These are phyloP conservation scores for Helminthosporium solani DNA, from an alignment of 2,329 filamentous ascomycete species.

Conservation along the genomic window DNA sequence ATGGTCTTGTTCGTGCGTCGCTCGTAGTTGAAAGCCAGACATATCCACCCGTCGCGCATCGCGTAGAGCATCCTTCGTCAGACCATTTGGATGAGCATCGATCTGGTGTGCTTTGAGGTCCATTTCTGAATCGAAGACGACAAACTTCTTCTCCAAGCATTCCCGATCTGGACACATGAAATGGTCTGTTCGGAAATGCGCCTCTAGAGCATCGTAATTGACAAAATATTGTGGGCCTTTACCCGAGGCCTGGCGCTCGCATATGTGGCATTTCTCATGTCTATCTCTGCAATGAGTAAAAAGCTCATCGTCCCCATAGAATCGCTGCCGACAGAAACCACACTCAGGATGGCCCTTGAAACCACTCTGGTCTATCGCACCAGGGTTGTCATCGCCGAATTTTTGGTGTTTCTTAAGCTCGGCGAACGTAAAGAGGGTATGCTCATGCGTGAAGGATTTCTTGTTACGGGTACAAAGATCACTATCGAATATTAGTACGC, in stretches of 20 bases:
- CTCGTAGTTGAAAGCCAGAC: conserved; percentile 77
- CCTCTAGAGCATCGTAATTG: conserved; percentile 82
- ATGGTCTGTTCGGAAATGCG: conserved; percentile 85
- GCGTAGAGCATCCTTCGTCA: conserved; percentile 79
- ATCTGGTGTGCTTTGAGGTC: conserved; percentile 93
- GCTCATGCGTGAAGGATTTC: conserved; percentile 97
- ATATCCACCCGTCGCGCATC: conserved; percentile 87
- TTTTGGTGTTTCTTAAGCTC: conserved; percentile 86
- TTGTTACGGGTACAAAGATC: conserved; percentile 92
- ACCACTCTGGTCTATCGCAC: conserved; percentile 86
- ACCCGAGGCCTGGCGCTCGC: conserved; percentile 66
- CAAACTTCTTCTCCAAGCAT: conserved; percentile 95
- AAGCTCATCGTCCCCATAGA: conserved; percentile 94
- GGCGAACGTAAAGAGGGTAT: conserved; percentile 81
- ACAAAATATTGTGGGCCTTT: conserved; percentile 85
- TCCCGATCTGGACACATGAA: conserved; percentile 81
- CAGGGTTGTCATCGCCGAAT: conserved; percentile 85
- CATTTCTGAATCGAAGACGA: conserved; percentile 93
- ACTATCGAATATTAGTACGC: conserved; percentile 42
- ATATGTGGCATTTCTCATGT: conserved; percentile 94
- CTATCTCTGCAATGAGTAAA: conserved; percentile 91
- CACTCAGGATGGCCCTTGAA: conserved; percentile 96
- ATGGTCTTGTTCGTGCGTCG: conserved; percentile 65
- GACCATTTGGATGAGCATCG: conserved; percentile 72
- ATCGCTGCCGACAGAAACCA: conserved; percentile 85